Base-by-base conservation (phyloP, 179 eudicot species). In the Pouteria campechiana region DNA sequence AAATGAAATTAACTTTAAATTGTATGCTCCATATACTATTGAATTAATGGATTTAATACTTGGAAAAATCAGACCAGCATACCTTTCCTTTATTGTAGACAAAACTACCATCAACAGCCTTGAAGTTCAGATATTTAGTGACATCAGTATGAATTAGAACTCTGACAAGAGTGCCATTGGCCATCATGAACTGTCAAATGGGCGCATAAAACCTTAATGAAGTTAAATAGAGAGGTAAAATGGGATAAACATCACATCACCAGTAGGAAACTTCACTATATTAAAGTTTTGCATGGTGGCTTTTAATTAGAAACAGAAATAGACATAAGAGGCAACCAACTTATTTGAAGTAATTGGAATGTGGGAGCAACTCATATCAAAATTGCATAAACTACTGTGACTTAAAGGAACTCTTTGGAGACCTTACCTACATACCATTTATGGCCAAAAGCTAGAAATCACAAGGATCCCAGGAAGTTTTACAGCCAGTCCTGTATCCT, bases 21-120 rank as follows among this genome's bases (percentile, higher is more conserved):
- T n/a, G n/a, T n/a, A n/a, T n/a, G n/a, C n/a, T n/a, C n/a, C 25
- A 10, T 39, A 1, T 2, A 27, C 18, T 11, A 18, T 28, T 5
- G 40, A 6, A 27, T 14, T 28, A 15, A 45, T 8, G 32, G 37
- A 39, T 9, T 8, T 20, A 10, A 12, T n/a, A n/a, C n/a, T n/a
- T n/a, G n/a, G n/a, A n/a, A n/a, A n/a, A n/a, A n/a, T n/a, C n/a
- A n/a, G n/a, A n/a, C n/a, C n/a, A n/a, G n/a, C n/a, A 20, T 71
- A 81, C 93, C 93, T 82, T 81, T 53, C 86, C 93, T 57, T 81
- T 78, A 30, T 69, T 81, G 57, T 63, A 81, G 46, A 81, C 86
- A 56, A 37, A 81, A 61, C 93, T 78, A 11, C 93, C 93, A 67
- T 81, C 93, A 51, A 81, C 93, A 33, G 93, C 83, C 57, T 78